Conservation (phyloP, 371 early-diverging fungal genomes). For the Saksenaea oblongispora region DNA sequence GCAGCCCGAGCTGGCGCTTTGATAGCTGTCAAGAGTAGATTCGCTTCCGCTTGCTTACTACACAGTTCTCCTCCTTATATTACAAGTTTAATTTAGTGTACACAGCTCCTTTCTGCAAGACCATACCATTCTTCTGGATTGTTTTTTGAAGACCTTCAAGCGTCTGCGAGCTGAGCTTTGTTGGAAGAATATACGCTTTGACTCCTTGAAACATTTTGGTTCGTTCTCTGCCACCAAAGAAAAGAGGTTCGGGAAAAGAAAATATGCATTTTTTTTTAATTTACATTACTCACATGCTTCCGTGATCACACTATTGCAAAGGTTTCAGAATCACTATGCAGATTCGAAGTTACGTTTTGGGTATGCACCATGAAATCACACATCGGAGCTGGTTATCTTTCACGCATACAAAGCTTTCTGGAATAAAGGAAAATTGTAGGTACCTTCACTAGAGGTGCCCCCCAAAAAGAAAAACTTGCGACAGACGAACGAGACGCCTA, state of each 20-base stretch:
- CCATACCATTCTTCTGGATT: constrained; percentile 22
- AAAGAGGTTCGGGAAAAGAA: no score
- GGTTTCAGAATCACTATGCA: no score
- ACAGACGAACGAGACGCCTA: no score
- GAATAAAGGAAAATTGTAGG: no score
- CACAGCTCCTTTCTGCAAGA: background rate
- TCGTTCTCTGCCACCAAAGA: background rate
- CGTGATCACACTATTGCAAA: background rate
- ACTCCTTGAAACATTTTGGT: constrained; percentile 3
- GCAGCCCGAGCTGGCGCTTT: constrained; percentile 30
- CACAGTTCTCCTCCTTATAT: background rate
- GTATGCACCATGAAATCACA: no score
- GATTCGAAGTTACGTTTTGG: no score
- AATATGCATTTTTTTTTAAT: background rate
- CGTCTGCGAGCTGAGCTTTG: constrained; percentile 18
- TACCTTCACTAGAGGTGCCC: no score
- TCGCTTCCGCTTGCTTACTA: constrained; percentile 17
- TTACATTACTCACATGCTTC: background rate
- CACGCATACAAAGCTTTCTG: no score
- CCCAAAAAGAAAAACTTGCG: no score
- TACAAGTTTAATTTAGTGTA: background rate
- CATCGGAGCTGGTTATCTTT: no score
- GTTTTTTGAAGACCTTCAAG: background rate
- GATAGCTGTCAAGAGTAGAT: constrained; percentile 30
- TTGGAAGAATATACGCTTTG: constrained; percentile 23